phyloP scores from a whole-genome alignment of 306 rosid genomes.

The Luffa aegyptiaca region DNA sequence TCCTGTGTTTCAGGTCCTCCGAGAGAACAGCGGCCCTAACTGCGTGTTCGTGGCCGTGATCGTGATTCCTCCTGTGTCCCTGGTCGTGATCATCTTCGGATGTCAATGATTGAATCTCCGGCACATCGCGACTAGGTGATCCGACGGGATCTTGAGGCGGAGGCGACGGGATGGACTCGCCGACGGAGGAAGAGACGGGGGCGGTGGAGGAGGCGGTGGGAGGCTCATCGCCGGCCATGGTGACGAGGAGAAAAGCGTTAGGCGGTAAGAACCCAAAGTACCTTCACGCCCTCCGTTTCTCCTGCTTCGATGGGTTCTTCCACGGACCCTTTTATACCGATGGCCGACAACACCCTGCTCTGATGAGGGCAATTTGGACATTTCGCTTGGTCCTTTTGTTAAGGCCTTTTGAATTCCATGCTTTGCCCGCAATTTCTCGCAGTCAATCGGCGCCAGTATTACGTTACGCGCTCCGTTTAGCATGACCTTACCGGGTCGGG shows the following conservation, averaged over 20 bases:
- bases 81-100: constrained; percentile 44
- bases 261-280: constrained; percentile 14
- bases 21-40: constrained; percentile 33
- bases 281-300: constrained; percentile 38
- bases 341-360: neutral
- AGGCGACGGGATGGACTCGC: constrained; percentile 18
- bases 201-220: constrained; percentile 22
- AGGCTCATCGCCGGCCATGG: constrained; percentile 60
- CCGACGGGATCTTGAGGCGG: constrained; percentile 33
- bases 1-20: constrained; percentile 74
- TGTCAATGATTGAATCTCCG: constrained; percentile 32
- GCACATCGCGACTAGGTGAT: constrained; percentile 24
- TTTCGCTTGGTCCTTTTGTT: neutral
- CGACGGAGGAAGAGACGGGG: constrained; percentile 9
- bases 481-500: neutral
- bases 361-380: neutral
- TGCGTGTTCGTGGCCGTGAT: constrained; percentile 30
- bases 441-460: neutral
- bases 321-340: constrained; percentile 15
- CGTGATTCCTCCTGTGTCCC: constrained; percentile 20
- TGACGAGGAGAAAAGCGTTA: constrained; percentile 23
- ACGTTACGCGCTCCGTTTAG: neutral
- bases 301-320: constrained; percentile 13
- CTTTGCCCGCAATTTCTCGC: neutral
- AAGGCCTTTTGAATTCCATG: neutral